Evolutionary conservation across 2,329 filamentous ascomycete genomes (phyloP), one percentile per base, ranked within the genome.

Genomic region (Xylariomycetidae sp.): DNA sequence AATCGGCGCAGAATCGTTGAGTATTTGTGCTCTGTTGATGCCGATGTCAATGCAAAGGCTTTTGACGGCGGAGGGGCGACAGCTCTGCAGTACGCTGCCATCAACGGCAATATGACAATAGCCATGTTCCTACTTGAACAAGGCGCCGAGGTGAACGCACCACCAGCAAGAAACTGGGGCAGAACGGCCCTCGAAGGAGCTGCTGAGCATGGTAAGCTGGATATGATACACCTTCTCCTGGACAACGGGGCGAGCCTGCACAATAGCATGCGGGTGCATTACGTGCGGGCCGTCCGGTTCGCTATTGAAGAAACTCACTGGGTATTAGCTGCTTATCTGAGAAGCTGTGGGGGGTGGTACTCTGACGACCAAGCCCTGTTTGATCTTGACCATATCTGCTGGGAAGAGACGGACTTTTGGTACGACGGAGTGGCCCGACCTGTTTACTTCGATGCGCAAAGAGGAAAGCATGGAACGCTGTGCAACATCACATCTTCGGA

Each of bases 101-200:
- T 28, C 3, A 0, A 15, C 6, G 38, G 38, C 9, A 4, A 35
- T 16, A 14, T 38, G 2, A 7, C 2, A 6, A 27, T 35, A 25
- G 31, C 30, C 9, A n/a, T 10, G 19, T 13, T 32, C 1, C 23
- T 40, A 4, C n/a, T 40, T 4, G 19, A 28, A 10, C 15, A 18
- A 1, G 31, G 29, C 4, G 38, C 38, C 17, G 27, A 41, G 14
- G 29, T 42, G 6, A 34, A 42, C 25, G 31, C 36, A 14, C 19
- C 10, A 4, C 36, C 39, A 14, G 32, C 30, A 2, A 31, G 18
- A 8, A 0, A 4, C 3, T 0, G 1, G 2, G 39, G 36, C 8
- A n/a, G 17, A 1, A 39, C 39, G 2, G 36, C 39, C 6, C 33
- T 42, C 4, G 39, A 42, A n/a, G 23, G 32, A 1, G 39, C 39